These are phyloP conservation scores for Crassisporium funariophilum DNA, from an alignment of 768 basidiomycete species.

Conservation along the genomic window DNA sequence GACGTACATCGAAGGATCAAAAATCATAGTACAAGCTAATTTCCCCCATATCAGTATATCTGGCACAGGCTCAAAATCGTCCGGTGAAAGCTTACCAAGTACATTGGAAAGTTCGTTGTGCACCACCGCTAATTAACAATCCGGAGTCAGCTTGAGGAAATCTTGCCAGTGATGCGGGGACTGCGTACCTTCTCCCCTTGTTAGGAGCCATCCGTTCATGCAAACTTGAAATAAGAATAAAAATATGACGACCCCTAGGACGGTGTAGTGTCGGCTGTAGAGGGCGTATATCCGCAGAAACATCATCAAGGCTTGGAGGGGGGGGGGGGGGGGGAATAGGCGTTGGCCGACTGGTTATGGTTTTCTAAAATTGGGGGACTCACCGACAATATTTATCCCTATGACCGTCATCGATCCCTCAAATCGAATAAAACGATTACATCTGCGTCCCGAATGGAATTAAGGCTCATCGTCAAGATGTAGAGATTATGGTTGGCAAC, in stretches of 20 bases:
- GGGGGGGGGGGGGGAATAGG: not conserved
- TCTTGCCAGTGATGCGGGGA: not conserved
- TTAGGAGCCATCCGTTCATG: slow-evolving; percentile 54
- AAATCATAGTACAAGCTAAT: slow-evolving; percentile 43
- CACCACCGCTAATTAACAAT: slow-evolving; percentile 29
- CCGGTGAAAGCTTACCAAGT: slow-evolving; percentile 24
- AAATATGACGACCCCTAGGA: slow-evolving; percentile 28
- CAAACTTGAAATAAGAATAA: slow-evolving; percentile 44
- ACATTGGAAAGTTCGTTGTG: slow-evolving; percentile 39
- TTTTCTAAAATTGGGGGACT: slow-evolving; percentile 3
- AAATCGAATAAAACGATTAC: slow-evolving; percentile 46
- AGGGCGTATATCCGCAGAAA: slow-evolving; percentile 46
- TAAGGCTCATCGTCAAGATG: no score
- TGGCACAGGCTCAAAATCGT: not conserved
- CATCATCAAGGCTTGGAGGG: slow-evolving; percentile 49
- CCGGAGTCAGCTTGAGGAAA: not conserved
- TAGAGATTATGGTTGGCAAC: no score
- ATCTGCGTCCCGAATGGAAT: no score
- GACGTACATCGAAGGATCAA: slow-evolving; percentile 36
- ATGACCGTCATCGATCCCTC: slow-evolving; percentile 56
- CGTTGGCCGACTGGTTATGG: not conserved
- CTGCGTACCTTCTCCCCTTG: slow-evolving; percentile 44
- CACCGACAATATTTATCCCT: slow-evolving; percentile 49
- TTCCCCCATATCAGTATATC: not conserved
- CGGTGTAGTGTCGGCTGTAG: slow-evolving; percentile 30